phyloP scores from a whole-genome alignment of 306 rosid genomes.

The Begonia masoniana region DNA sequence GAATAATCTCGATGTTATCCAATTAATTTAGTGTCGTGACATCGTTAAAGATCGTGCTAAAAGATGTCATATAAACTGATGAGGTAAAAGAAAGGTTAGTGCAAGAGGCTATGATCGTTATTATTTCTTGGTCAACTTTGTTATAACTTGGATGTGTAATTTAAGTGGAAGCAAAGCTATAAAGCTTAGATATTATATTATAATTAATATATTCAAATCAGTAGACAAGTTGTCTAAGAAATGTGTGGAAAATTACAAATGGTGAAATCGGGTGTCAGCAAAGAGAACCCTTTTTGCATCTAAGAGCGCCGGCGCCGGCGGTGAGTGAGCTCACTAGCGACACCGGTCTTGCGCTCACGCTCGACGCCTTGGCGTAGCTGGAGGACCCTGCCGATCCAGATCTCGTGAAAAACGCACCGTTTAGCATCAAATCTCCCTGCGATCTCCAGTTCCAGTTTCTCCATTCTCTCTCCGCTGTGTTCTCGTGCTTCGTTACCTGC shows the following conservation, averaged over 20 bases:
- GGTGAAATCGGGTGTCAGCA: slow-evolving; percentile 25
- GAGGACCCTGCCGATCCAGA: slow-evolving; percentile 72
- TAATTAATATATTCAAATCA: no score
- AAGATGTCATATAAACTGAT: no score
- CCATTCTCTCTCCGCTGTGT: slow-evolving; percentile 41
- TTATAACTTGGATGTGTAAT: no score
- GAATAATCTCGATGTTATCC: no score
- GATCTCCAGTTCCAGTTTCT: slow-evolving; percentile 95
- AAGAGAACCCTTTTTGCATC: slow-evolving; percentile 53
- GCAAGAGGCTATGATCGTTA: no score
- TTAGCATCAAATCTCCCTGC: slow-evolving; percentile 56
- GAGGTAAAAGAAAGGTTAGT: no score
- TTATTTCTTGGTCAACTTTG: no score
- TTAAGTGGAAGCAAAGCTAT: no score
- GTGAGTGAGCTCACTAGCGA: slow-evolving; percentile 50
- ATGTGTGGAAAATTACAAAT: not conserved
- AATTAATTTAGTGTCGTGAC: no score
- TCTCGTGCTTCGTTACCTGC: slow-evolving; percentile 38
- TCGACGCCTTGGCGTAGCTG: slow-evolving; percentile 72
- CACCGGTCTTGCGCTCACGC: slow-evolving; percentile 70
- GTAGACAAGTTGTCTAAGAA: no score
- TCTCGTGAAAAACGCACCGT: slow-evolving; percentile 67
- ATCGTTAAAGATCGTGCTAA: no score
- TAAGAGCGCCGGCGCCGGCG: slow-evolving; percentile 51
- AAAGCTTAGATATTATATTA: no score